Conservation (phyloP, 2,329 filamentous ascomycete species). For the Pseudogymnoascus sp. region DNA sequence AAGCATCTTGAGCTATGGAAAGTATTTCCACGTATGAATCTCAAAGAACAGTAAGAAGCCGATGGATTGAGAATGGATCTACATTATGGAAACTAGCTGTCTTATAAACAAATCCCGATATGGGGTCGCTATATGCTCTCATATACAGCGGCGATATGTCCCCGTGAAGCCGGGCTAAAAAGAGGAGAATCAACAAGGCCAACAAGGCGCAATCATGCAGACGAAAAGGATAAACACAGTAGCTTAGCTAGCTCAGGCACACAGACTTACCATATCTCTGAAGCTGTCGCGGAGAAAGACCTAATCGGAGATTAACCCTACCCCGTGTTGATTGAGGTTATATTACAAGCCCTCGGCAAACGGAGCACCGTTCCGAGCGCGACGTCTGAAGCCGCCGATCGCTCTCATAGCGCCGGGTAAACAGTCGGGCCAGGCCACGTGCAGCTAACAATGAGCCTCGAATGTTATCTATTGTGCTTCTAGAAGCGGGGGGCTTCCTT, state of each 20-base stretch:
- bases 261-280: background rate
- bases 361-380: background rate
- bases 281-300: background rate
- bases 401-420: background rate
- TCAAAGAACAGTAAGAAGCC: background rate
- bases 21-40: constrained; percentile 2
- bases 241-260: background rate
- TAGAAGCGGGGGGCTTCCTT: constrained; percentile 2
- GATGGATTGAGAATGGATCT: constrained; percentile 3
- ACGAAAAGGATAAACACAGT: background rate
- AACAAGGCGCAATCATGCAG: background rate
- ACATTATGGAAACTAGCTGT: background rate
- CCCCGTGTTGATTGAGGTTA: constrained; percentile 5
- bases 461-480: background rate
- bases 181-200: background rate
- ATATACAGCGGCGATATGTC: background rate
- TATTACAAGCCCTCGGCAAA: constrained; percentile 2
- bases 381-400: constrained; percentile 1
- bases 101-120: background rate
- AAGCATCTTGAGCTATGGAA: background rate
- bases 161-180: background rate
- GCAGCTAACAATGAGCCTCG: background rate
- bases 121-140: background rate
- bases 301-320: constrained; percentile 7
- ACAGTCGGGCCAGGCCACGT: constrained; percentile 7